These are phyloP conservation scores for Plectosphaerella sp. DNA, from an alignment of 2,329 filamentous ascomycete genomes.

Conservation along the genomic window DNA sequence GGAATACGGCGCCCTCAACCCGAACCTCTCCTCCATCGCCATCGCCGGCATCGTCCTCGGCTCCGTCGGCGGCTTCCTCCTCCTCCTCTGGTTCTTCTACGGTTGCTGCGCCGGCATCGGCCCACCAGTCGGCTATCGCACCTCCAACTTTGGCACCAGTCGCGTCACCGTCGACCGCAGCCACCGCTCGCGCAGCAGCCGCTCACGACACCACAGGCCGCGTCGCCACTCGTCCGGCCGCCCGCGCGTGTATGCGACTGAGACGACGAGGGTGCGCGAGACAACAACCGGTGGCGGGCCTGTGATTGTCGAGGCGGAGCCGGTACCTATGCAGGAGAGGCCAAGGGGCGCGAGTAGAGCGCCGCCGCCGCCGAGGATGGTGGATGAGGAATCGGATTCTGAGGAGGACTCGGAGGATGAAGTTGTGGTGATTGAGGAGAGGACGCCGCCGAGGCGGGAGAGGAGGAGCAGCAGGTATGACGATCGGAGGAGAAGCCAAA, in stretches of 20 bases:
- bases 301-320: slow-evolving; percentile 20
- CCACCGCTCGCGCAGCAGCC: slow-evolving; percentile 8
- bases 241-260: slow-evolving; percentile 19
- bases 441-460: slow-evolving; percentile 21
- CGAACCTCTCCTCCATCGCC: slow-evolving; percentile 33
- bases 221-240: slow-evolving; percentile 5
- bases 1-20: slow-evolving; percentile 28
- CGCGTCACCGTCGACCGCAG: slow-evolving; percentile 3
- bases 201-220: slow-evolving; percentile 6
- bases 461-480: slow-evolving; percentile 16
- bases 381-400: slow-evolving; percentile 20
- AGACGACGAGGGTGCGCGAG: slow-evolving; percentile 20
- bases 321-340: slow-evolving; percentile 12
- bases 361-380: slow-evolving; percentile 20
- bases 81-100: slow-evolving; percentile 49
- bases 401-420: slow-evolving; percentile 27
- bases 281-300: slow-evolving; percentile 9
- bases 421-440: slow-evolving; percentile 31
- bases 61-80: slow-evolving; percentile 43
- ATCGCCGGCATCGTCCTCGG: slow-evolving; percentile 41
- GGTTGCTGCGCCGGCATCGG: slow-evolving; percentile 37
- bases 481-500: slow-evolving; percentile 18
- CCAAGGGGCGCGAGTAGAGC: slow-evolving; percentile 10
- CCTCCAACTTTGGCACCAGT: slow-evolving; percentile 5
- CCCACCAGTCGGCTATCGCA: slow-evolving; percentile 20